phyloP scores from a whole-genome alignment of 2,329 filamentous ascomycete species.

The Colletotrichum sp. region DNA sequence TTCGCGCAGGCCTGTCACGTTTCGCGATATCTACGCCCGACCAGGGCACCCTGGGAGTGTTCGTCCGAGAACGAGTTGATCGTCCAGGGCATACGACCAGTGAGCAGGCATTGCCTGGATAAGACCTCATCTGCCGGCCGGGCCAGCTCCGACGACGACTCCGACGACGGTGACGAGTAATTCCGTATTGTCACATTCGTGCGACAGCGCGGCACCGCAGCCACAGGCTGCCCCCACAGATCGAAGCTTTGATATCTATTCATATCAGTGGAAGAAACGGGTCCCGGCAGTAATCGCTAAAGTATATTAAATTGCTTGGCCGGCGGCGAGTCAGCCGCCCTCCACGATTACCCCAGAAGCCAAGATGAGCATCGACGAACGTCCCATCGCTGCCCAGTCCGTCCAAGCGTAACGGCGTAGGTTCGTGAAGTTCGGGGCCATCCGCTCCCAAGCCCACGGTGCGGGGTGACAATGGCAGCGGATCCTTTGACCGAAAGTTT shows the following conservation, averaged over 20 bases:
- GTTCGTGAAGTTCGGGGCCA: not conserved
- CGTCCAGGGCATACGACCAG: not conserved
- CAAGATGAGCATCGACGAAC: not conserved
- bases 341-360: slow-evolving; percentile 17
- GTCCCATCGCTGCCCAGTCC: not conserved
- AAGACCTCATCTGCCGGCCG: not conserved
- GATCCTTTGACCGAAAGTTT: not conserved
- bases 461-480: not conserved
- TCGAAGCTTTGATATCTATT: not conserved
- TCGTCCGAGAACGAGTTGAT: not conserved
- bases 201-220: not conserved
- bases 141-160: not conserved
- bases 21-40: not conserved
- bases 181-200: not conserved
- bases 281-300: not conserved
- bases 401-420: not conserved
- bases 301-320: slow-evolving; percentile 3
- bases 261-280: not conserved
- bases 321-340: slow-evolving; percentile 2
- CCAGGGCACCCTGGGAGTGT: not conserved
- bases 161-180: not conserved
- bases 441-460: not conserved
- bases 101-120: not conserved
- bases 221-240: not conserved
- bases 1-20: not conserved